Conservation (phyloP, 2,329 filamentous ascomycete genomes). For the Exophiala viscosa region DNA sequence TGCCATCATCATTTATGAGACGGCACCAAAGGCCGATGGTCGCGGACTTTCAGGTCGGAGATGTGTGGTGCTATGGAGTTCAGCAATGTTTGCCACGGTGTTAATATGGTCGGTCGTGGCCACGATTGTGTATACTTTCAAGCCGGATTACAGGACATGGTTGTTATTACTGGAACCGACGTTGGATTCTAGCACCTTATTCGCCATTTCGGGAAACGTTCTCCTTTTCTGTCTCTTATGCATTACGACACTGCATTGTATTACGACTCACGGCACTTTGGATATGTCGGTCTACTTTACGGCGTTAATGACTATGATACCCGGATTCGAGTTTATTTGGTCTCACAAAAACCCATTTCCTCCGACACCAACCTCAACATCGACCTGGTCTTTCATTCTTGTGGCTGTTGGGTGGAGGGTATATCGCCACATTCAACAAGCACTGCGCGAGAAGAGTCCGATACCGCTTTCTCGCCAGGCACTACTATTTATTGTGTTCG, state of each 20-base stretch:
- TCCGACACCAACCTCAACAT: constrained; percentile 17
- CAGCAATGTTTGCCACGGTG: constrained; percentile 28
- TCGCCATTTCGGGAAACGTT: constrained; percentile 38
- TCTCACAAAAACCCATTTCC: constrained; percentile 25
- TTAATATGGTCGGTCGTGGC: constrained; percentile 36
- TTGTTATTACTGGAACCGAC: constrained; percentile 35
- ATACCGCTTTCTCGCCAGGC: constrained; percentile 10
- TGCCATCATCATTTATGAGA: constrained; percentile 31
- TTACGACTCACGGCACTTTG: constrained; percentile 23
- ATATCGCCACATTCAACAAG: constrained; percentile 21
- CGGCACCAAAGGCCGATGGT: constrained; percentile 9
- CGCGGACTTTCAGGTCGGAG: constrained; percentile 14
- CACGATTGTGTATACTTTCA: constrained; percentile 34
- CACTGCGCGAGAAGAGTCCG: constrained; percentile 17
- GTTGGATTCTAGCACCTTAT: constrained; percentile 32
- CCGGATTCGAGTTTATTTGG: constrained; percentile 26
- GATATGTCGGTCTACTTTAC: constrained; percentile 24
- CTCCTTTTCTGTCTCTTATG: constrained; percentile 35
- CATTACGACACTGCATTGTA: constrained; percentile 37
- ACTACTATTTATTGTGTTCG: constrained; percentile 35
- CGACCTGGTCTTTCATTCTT: constrained; percentile 24
- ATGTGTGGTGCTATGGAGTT: constrained; percentile 23
- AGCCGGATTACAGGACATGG: constrained; percentile 38
- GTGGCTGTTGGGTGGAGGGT: constrained; percentile 23
- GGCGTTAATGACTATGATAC: constrained; percentile 23